A percentile compares a stretch with the other conserved stretches of the same genome.
Conservation (phyloP, 2,329 filamentous ascomycete genomes). For the Gnomoniopsis sp. region DNA sequence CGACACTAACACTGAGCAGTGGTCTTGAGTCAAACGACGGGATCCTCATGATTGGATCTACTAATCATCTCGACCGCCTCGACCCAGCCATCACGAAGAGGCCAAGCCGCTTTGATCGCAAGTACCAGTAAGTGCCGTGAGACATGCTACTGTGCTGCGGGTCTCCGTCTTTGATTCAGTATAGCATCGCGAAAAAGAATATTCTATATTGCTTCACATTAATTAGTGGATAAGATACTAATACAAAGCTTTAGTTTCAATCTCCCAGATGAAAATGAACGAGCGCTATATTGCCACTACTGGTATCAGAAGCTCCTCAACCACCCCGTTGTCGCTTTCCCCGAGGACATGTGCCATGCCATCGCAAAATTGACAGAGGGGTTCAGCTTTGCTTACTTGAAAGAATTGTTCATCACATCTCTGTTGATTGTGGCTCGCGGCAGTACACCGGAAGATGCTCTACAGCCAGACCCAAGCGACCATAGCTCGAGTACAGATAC, state of each 20-base stretch:
- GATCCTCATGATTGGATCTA: slow-evolving; percentile 66
- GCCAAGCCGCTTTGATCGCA: slow-evolving; percentile 63
- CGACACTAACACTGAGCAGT: neutral
- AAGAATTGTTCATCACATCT: slow-evolving; percentile 65
- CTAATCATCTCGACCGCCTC: slow-evolving; percentile 62
- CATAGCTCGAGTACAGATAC: neutral
- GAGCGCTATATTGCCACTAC: slow-evolving; percentile 58
- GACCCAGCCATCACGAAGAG: slow-evolving; percentile 67
- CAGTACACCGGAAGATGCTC: neutral
- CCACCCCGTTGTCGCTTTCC: slow-evolving; percentile 59
- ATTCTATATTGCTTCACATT: too few species aligned
- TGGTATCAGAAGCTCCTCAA: slow-evolving; percentile 56
- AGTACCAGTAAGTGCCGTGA: slow-evolving; percentile 42
- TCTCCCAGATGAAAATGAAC: slow-evolving; percentile 50
- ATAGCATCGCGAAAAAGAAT: too few species aligned
- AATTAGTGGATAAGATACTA: too few species aligned
- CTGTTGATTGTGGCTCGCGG: slow-evolving; percentile 54
- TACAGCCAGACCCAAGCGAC: neutral
- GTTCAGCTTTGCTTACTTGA: slow-evolving; percentile 70
- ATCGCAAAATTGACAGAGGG: slow-evolving; percentile 59
- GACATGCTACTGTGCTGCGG: too few species aligned
- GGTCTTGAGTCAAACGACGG: slow-evolving; percentile 68
- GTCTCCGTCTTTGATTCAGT: too few species aligned
- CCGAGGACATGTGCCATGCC: slow-evolving; percentile 52
- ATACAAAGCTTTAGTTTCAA: slow-evolving; percentile 45